A percentile compares a stretch with the other conserved stretches of the same genome.
Conservation (phyloP, 2,329 filamentous ascomycete genomes). For the Cladophialophora immunda region DNA sequence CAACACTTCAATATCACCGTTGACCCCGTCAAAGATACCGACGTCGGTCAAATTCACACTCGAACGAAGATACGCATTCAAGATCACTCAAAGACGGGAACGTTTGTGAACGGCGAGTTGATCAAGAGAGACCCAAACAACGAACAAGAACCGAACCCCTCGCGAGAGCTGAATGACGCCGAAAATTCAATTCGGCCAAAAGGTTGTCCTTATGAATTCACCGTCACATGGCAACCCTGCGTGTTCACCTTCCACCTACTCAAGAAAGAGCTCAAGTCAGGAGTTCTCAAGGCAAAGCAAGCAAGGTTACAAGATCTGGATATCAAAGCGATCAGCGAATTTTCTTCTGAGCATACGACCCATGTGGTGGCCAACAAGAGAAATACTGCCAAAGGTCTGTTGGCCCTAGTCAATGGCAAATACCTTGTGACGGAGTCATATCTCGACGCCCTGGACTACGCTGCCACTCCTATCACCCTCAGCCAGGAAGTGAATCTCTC, state of each 20-base stretch:
- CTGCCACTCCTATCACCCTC: constrained; percentile 61
- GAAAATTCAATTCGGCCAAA: constrained; percentile 76
- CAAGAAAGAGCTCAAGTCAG: constrained; percentile 72
- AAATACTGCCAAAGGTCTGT: constrained; percentile 86
- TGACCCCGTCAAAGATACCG: constrained; percentile 68
- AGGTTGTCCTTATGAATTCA: constrained; percentile 66
- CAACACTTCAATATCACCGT: constrained; percentile 86
- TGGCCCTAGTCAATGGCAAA: constrained; percentile 82
- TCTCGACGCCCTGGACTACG: constrained; percentile 74
- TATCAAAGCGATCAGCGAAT: constrained; percentile 82
- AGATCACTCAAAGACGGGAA: constrained; percentile 89
- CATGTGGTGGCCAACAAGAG: constrained; percentile 89
- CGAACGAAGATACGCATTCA: constrained; percentile 77
- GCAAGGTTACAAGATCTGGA: constrained; percentile 81
- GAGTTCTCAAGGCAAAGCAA: constrained; percentile 70
- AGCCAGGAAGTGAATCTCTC: constrained; percentile 62
- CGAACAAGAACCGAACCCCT: constrained; percentile 48
- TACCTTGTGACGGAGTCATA: constrained; percentile 79
- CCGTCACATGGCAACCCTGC: constrained; percentile 79
- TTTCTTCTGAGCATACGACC: constrained; percentile 75
- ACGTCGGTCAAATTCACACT: constrained; percentile 70
- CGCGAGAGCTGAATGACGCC: constrained; percentile 62
- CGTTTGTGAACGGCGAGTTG: constrained; percentile 75
- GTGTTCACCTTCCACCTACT: constrained; percentile 84
- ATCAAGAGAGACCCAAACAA: constrained; percentile 57